phyloP scores from a whole-genome alignment of 2,329 filamentous ascomycete genomes.

The Penicillium corylophilum region DNA sequence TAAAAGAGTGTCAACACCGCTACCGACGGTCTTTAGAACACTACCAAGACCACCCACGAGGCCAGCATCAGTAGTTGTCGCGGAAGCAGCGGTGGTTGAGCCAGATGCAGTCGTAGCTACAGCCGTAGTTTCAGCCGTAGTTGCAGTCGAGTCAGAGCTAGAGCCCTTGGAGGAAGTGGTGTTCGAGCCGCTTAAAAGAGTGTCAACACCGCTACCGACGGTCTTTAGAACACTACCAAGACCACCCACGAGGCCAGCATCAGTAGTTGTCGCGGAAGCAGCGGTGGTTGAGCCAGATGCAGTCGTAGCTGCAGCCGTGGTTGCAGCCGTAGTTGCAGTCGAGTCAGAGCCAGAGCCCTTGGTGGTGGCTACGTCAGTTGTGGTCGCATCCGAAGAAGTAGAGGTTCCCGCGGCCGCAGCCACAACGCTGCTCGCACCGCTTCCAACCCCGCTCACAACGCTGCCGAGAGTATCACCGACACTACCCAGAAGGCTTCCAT shows the following conservation, averaged over 20 bases:
- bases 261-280: background rate
- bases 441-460: constrained; percentile 2
- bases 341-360: constrained; percentile 2
- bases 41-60: background rate
- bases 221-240: background rate
- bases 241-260: background rate
- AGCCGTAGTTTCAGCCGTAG: too few species aligned
- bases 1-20: background rate
- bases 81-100: background rate
- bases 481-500: background rate
- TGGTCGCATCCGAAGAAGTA: too few species aligned
- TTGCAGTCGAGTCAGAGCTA: constrained; percentile 4
- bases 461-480: background rate
- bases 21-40: background rate
- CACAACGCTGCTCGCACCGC: background rate
- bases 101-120: constrained; percentile 5
- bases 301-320: too few species aligned
- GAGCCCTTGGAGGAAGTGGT: background rate
- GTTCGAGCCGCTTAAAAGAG: background rate
- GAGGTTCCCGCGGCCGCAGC: too few species aligned
- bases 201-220: background rate
- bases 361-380: background rate
- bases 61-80: too few species aligned
- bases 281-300: background rate
- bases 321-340: constrained; percentile 5